phyloP scores from a whole-genome alignment of 345 rosid genomes.

The Populus tremula region DNA sequence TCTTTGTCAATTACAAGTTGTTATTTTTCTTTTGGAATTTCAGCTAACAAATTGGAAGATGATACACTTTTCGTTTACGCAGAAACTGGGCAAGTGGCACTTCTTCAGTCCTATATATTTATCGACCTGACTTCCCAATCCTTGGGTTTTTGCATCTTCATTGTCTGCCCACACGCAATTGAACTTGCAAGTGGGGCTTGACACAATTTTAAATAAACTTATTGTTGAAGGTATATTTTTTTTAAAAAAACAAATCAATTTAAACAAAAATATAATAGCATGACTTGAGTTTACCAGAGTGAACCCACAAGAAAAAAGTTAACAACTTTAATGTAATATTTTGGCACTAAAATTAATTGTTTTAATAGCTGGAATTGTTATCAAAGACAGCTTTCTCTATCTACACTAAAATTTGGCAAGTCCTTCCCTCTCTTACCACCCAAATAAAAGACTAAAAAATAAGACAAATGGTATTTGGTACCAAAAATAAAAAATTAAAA shows the following conservation, averaged over 20 bases:
- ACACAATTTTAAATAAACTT: slow-evolving; percentile 28
- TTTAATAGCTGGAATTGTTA: too few relatives aligned
- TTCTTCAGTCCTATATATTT: slow-evolving; percentile 78
- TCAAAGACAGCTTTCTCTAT: rapidly evolving
- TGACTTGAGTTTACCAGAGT: too few relatives aligned
- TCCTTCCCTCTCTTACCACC: too few relatives aligned
- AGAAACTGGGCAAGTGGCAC: slow-evolving; percentile 86
- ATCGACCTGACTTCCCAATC: slow-evolving; percentile 90
- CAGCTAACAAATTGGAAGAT: slow-evolving; percentile 86
- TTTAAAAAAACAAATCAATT: too few relatives aligned
- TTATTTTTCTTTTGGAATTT: slow-evolving; percentile 9
- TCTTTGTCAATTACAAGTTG: neutral
- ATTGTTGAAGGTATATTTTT: too few relatives aligned
- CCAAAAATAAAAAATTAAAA: too few relatives aligned
- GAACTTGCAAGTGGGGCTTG: slow-evolving; percentile 91
- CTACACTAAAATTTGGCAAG: rapidly evolving
- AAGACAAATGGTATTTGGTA: too few relatives aligned
- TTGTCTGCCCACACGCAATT: slow-evolving; percentile 76
- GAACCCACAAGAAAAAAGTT: too few relatives aligned
- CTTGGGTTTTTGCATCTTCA: slow-evolving; percentile 71
- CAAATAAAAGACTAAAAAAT: too few relatives aligned
- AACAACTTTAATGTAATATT: too few relatives aligned
- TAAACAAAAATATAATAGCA: too few relatives aligned
- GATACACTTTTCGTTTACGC: slow-evolving; percentile 93
- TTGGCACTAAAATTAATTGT: too few relatives aligned